Percentiles rank a stretch among this genome's conserved stretches.
These are phyloP conservation scores for Verticillium nubilum DNA, from an alignment of 2,329 filamentous ascomycete species.

Conservation along the genomic window DNA sequence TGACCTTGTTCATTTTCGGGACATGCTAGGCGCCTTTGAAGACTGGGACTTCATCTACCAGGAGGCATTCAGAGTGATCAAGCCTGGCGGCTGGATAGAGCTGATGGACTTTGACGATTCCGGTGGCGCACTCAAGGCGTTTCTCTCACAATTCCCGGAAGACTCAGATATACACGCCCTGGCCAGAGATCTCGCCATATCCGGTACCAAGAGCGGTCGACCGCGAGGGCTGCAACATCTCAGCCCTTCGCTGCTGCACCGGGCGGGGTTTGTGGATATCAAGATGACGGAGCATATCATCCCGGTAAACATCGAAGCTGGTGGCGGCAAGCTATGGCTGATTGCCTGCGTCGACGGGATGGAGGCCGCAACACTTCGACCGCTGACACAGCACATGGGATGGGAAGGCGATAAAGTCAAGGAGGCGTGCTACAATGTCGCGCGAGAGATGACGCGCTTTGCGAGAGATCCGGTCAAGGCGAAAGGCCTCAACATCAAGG, in stretches of 20 bases:
- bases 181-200: constrained; percentile 33
- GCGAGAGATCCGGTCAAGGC: constrained; percentile 39
- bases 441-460: constrained; percentile 40
- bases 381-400: constrained; percentile 46
- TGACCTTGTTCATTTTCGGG: constrained; percentile 52
- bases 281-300: constrained; percentile 41
- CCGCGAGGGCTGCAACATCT: constrained; percentile 40
- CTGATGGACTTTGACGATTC: constrained; percentile 46
- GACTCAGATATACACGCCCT: constrained; percentile 39
- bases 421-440: constrained; percentile 38
- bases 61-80: constrained; percentile 46
- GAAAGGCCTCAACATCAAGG: constrained; percentile 38
- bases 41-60: constrained; percentile 52
- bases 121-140: constrained; percentile 23
- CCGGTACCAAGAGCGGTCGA: constrained; percentile 37
- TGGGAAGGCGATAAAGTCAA: constrained; percentile 46
- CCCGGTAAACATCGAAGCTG: constrained; percentile 39
- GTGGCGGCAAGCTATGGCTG: constrained; percentile 48
- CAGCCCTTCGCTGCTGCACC: constrained; percentile 35
- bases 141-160: constrained; percentile 33
- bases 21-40: constrained; percentile 49
- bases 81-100: constrained; percentile 54
- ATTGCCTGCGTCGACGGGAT: constrained; percentile 44
- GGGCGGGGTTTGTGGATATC: constrained; percentile 47
- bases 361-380: constrained; percentile 42